phyloP scores from a whole-genome alignment of 495 filamentous ascomycete genomes.

The Choiromyces venosus region DNA sequence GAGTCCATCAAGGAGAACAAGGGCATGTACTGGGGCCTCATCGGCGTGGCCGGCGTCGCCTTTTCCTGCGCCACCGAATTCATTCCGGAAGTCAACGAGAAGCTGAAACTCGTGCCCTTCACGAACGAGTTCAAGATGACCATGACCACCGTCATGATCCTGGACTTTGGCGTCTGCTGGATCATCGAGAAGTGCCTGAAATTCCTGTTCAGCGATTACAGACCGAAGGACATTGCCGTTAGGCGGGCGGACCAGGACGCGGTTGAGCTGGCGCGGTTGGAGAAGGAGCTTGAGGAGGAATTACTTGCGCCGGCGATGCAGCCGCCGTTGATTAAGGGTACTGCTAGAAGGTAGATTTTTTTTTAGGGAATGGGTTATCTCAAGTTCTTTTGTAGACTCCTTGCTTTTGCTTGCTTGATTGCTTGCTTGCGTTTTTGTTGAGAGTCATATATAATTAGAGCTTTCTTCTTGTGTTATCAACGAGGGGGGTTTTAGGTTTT shows the following conservation, averaged over 20 bases:
- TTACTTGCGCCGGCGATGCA: slow-evolving; percentile 53
- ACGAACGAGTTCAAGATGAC: slow-evolving; percentile 79
- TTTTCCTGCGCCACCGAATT: slow-evolving; percentile 97
- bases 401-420: too few species aligned
- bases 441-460: slow-evolving; percentile 5
- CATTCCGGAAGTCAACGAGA: slow-evolving; percentile 89
- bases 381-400: not conserved
- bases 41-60: slow-evolving; percentile 79
- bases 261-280: slow-evolving; percentile 62
- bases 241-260: slow-evolving; percentile 82
- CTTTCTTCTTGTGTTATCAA: not conserved
- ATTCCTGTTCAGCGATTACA: slow-evolving; percentile 79
- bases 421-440: not conserved
- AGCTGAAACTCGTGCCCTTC: slow-evolving; percentile 91
- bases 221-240: slow-evolving; percentile 86
- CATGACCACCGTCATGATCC: slow-evolving; percentile 75
- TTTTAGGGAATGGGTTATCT: slow-evolving; percentile 19
- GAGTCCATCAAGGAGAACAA: slow-evolving; percentile 92
- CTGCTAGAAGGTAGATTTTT: not conserved
- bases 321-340: slow-evolving; percentile 15
- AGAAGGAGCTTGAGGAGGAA: slow-evolving; percentile 54
- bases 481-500: not conserved
- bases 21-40: slow-evolving; percentile 95
- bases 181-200: slow-evolving; percentile 85
- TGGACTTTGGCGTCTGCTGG: slow-evolving; percentile 88